phyloP scores from a whole-genome alignment of 352 stramenopile genomes.

The Phytophthora pinifolia region DNA sequence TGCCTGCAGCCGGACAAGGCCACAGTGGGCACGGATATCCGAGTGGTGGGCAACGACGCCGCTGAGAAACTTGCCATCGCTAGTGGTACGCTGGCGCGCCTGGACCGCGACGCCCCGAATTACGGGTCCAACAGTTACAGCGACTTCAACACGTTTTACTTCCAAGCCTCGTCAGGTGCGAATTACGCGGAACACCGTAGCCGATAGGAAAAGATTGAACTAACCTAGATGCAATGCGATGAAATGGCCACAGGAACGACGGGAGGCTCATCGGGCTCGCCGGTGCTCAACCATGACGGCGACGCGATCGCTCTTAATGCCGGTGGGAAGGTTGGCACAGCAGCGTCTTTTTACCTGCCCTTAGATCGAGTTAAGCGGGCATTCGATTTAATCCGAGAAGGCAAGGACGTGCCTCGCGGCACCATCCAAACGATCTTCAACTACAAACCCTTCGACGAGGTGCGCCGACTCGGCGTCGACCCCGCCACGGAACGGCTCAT shows the following conservation, averaged over 20 bases:
- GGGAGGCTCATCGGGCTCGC: slow-evolving; percentile 87
- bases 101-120: slow-evolving; percentile 89
- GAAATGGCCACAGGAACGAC: slow-evolving; percentile 22
- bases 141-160: slow-evolving; percentile 95
- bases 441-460: slow-evolving; percentile 92
- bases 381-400: slow-evolving; percentile 77
- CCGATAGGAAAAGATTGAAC: too few relatives aligned
- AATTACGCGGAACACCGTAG: background rate
- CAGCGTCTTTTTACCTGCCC: slow-evolving; percentile 91
- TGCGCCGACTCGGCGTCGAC: slow-evolving; percentile 79
- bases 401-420: slow-evolving; percentile 71
- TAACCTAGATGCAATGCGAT: background rate
- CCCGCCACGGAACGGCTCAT: slow-evolving; percentile 76
- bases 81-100: slow-evolving; percentile 87
- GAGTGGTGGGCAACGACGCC: slow-evolving; percentile 92
- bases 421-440: slow-evolving; percentile 90
- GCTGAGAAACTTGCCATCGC: slow-evolving; percentile 93
- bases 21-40: slow-evolving; percentile 91
- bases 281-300: slow-evolving; percentile 87
- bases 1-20: slow-evolving; percentile 81
- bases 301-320: slow-evolving; percentile 92
- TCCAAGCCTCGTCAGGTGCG: slow-evolving; percentile 79
- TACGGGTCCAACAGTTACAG: slow-evolving; percentile 93
- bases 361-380: slow-evolving; percentile 88
- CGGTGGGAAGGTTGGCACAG: slow-evolving; percentile 84